These are phyloP conservation scores for Coemansia sp. DNA, from an alignment of 192 early-diverging fungal species.

Conservation along the genomic window DNA sequence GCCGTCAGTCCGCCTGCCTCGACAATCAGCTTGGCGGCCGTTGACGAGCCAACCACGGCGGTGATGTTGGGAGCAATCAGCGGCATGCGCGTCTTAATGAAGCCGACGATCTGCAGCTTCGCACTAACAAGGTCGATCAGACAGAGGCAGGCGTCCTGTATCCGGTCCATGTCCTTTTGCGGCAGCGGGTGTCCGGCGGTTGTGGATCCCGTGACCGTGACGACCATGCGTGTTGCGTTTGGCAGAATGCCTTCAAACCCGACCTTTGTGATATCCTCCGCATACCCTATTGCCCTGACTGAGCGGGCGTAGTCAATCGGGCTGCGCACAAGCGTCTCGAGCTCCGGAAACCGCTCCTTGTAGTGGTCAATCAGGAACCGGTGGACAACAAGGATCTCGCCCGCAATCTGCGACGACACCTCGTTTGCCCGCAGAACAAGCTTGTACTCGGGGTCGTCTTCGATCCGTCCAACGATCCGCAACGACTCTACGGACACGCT, in stretches of 20 bases:
- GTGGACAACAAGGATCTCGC: conserved; percentile 85
- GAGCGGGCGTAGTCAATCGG: conserved; percentile 87
- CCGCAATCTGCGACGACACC: conserved; percentile 80
- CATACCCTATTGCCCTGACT: conserved; percentile 77
- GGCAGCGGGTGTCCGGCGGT: conserved; percentile 70
- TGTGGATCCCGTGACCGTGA: conserved; percentile 87
- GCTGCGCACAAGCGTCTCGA: conserved; percentile 85
- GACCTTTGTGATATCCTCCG: conserved; percentile 77
- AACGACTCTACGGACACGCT: not conserved
- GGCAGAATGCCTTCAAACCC: conserved; percentile 79
- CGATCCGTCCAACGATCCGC: conserved; percentile 28
- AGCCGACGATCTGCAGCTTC: conserved; percentile 68
- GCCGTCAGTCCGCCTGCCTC: conserved; percentile 85
- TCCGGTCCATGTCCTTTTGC: conserved; percentile 61
- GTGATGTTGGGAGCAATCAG: conserved; percentile 95
- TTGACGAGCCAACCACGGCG: conserved; percentile 76
- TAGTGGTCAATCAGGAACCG: conserved; percentile 81
- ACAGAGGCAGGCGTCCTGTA: conserved; percentile 77
- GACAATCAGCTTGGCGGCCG: conserved; percentile 88
- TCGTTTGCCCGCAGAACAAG: conserved; percentile 85
- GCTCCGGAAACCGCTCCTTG: conserved; percentile 83
- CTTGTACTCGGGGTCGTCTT: conserved; percentile 85
- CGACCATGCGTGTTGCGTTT: conserved; percentile 83
- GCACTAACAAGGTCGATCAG: conserved; percentile 69
- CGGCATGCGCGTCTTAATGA: conserved; percentile 88